Conservation (phyloP, 2,329 filamentous ascomycete species). For the Fusarium sp. region DNA sequence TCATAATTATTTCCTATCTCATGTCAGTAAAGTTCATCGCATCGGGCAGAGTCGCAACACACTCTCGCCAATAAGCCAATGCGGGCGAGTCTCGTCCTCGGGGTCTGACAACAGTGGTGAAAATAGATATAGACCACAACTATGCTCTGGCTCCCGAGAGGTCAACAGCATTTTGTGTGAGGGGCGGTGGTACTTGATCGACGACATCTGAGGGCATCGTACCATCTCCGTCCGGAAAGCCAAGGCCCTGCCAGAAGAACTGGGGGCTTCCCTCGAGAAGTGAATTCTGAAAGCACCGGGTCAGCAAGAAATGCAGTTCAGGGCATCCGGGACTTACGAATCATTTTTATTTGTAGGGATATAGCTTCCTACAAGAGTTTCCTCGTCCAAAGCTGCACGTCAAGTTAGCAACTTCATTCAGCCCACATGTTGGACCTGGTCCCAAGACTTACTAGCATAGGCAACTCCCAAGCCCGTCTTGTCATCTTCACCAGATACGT, state of each 20-base stretch:
- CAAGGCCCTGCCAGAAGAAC: conserved; percentile 31
- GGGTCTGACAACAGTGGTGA: conserved; percentile 49
- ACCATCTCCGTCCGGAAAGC: conserved; percentile 52
- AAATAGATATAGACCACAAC: conserved; percentile 54
- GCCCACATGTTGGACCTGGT: not conserved
- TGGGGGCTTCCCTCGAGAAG: conserved; percentile 38
- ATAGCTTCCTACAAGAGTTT: conserved; percentile 54
- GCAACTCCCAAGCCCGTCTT: conserved; percentile 56
- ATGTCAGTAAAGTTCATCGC: not conserved
- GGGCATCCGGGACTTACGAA: conserved; percentile 47
- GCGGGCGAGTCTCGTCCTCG: conserved; percentile 45
- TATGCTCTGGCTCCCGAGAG: conserved; percentile 51
- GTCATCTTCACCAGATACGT: conserved; percentile 54
- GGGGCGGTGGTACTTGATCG: conserved; percentile 60
- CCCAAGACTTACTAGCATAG: conserved; percentile 57
- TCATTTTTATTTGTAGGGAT: conserved; percentile 59
- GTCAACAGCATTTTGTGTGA: conserved; percentile 58
- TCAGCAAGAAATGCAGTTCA: not conserved
- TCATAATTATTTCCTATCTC: conserved; percentile 50
- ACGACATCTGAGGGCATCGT: conserved; percentile 56
- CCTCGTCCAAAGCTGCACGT: conserved; percentile 50
- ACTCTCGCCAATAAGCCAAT: conserved; percentile 56
- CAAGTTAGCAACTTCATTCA: conserved; percentile 12
- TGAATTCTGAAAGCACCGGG: conserved; percentile 18
- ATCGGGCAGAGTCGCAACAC: conserved; percentile 18